phyloP scores from a whole-genome alignment of 495 filamentous ascomycete genomes.

The Neurospora intermedia region DNA sequence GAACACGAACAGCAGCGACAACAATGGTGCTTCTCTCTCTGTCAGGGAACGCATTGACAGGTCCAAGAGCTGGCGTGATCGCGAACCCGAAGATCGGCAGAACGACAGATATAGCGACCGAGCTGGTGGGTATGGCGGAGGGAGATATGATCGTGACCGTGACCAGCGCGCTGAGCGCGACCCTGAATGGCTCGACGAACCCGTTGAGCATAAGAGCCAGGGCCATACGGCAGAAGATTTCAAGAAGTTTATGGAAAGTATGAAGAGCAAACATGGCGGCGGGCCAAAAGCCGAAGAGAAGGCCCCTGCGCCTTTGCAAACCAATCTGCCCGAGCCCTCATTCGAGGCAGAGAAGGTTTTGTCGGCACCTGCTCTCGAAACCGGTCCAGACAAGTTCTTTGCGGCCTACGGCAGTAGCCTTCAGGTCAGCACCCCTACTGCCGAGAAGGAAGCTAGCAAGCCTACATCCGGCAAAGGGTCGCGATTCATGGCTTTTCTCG shows the following conservation, averaged over 20 bases:
- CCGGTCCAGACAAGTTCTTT: conserved; percentile 72
- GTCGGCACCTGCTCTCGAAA: conserved; percentile 50
- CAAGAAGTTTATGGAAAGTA: conserved; percentile 84
- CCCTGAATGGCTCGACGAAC: conserved; percentile 78
- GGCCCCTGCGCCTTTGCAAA: conserved; percentile 23
- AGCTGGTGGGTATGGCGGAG: conserved; percentile 21
- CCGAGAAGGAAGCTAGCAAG: conserved; percentile 32
- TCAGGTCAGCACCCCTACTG: conserved; percentile 25
- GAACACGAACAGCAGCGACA: conserved; percentile 22
- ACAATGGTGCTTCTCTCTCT: conserved; percentile 23
- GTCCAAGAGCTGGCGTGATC: conserved; percentile 57
- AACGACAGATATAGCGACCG: conserved; percentile 35
- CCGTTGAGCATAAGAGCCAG: conserved; percentile 55
- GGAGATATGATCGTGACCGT: conserved; percentile 54
- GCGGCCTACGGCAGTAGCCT: conserved; percentile 44
- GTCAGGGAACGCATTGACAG: conserved; percentile 47
- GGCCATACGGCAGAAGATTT: conserved; percentile 84
- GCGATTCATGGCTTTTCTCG: conserved; percentile 76
- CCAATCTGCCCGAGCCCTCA: conserved; percentile 15
- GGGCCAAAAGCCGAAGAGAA: conserved; percentile 37
- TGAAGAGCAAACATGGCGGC: conserved; percentile 51
- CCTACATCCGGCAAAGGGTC: conserved; percentile 51
- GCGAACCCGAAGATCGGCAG: conserved; percentile 41
- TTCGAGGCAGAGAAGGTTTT: conserved; percentile 38
- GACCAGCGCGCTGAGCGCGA: conserved; percentile 59